Evolutionary conservation across 2,329 filamentous ascomycete species (phyloP).

Genomic region (Aspergillus latus): DNA sequence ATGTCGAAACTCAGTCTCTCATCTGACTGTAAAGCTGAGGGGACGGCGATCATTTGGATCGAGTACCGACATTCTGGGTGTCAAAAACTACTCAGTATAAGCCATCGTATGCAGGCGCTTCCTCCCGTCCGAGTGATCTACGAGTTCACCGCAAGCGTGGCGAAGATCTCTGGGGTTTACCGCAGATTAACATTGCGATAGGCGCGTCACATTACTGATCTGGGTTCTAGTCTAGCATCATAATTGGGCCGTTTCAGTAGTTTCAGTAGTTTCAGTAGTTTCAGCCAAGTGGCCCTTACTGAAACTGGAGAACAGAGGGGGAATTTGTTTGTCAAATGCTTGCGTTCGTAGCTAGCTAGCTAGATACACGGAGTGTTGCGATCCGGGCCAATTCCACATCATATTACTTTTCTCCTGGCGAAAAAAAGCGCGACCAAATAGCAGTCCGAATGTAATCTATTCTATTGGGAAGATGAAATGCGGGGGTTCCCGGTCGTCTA

Average conservation of each 20-base stretch:
- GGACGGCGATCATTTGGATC: background rate
- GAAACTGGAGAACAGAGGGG: background rate
- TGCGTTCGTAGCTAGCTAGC: background rate
- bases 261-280: background rate
- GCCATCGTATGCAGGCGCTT: background rate
- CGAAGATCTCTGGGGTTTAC: conserved; percentile 9
- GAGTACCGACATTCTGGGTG: background rate
- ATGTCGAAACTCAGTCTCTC: no score
- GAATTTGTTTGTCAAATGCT: background rate
- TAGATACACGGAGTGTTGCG: background rate
- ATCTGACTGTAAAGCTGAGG: no score
- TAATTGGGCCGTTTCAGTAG: conserved; percentile 1
- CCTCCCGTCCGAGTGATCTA: background rate
- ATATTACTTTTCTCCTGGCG: background rate
- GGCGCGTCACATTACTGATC: background rate
- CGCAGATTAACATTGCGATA: conserved; percentile 12
- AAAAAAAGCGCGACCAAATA: background rate
- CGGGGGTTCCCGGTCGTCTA: background rate
- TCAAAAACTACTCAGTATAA: background rate
- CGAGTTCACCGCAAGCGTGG: background rate
- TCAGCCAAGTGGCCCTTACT: background rate
- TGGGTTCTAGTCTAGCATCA: background rate
- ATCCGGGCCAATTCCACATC: background rate
- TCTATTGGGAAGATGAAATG: background rate
- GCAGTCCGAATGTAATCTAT: background rate